Evolutionary conservation across 179 eudicot genomes (phyloP).

Genomic region (Heliamphora pulchella): DNA sequence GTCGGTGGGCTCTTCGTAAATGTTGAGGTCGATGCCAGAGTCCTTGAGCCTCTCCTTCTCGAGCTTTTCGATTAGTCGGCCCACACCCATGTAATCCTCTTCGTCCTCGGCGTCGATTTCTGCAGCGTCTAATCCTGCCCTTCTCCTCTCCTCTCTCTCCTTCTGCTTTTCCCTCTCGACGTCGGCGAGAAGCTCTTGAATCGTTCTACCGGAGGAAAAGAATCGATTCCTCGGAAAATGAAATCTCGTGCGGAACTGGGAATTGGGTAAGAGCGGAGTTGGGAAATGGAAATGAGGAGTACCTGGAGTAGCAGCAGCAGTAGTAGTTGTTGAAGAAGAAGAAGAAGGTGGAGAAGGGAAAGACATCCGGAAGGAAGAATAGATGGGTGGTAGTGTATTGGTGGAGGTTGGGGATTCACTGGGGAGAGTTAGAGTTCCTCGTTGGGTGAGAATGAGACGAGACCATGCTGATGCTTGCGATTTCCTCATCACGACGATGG

Average conservation of each 20-base stretch:
- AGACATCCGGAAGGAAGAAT: not conserved
- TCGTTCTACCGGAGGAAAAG: slow-evolving; percentile 8
- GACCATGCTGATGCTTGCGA: slow-evolving; percentile 5
- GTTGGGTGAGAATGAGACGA: slow-evolving; percentile 9
- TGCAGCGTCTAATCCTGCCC: slow-evolving; percentile 42
- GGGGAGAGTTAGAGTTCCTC: not conserved
- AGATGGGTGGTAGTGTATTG: not conserved
- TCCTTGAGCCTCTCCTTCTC: slow-evolving; percentile 41
- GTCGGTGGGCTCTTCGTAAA: slow-evolving; percentile 42
- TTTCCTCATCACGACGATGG: slow-evolving; percentile 1
- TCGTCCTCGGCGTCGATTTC: slow-evolving; percentile 56
- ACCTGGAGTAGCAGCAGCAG: not conserved
- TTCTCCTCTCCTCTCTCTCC: slow-evolving; percentile 51
- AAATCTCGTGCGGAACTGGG: slow-evolving; percentile 5
- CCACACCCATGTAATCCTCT: slow-evolving; percentile 69
- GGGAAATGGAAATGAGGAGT: not conserved
- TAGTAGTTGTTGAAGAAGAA: not conserved
- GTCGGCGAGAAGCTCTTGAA: slow-evolving; percentile 26
- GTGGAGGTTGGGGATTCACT: not conserved
- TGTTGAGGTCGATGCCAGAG: slow-evolving; percentile 15
- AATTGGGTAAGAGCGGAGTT: slow-evolving; percentile 8
- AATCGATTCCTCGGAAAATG: slow-evolving; percentile 17
- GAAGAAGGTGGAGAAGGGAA: not conserved
- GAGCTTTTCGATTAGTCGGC: slow-evolving; percentile 54
- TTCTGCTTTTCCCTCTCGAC: slow-evolving; percentile 35